These are phyloP conservation scores for Plasmodium billcollinsi DNA, from an alignment of 169 alveolate genomes.

Conservation along the genomic window DNA sequence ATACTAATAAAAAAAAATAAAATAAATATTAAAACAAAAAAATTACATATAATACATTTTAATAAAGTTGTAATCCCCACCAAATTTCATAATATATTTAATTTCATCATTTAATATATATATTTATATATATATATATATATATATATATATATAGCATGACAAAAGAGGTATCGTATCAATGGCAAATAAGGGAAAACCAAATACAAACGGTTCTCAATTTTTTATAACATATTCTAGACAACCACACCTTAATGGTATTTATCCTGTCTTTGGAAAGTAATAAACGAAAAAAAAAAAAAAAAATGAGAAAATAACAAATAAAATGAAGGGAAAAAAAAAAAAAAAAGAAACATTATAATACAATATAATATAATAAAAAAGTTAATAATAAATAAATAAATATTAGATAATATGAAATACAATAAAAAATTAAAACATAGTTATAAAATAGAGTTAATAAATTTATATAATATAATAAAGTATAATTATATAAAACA, in stretches of 20 bases:
- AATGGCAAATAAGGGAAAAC: slow-evolving; percentile 93
- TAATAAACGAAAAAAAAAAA: slow-evolving; percentile 35
- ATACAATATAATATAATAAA: neutral
- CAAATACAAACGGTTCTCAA: slow-evolving; percentile 94
- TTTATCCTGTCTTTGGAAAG: slow-evolving; percentile 93
- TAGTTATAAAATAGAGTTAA: too few relatives aligned
- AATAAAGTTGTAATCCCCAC: too few relatives aligned
- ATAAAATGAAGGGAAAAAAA: too few relatives aligned
- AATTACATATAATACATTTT: neutral
- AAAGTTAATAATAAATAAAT: too few relatives aligned
- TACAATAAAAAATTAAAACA: too few relatives aligned
- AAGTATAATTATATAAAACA: too few relatives aligned
- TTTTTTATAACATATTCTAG: slow-evolving; percentile 94
- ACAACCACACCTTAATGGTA: slow-evolving; percentile 94
- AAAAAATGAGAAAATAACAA: too few relatives aligned
- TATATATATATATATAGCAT: slow-evolving; percentile 82
- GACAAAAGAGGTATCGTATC: slow-evolving; percentile 92
- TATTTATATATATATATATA: too few relatives aligned
- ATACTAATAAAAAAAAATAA: neutral
- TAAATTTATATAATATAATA: too few relatives aligned
- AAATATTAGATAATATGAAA: too few relatives aligned
- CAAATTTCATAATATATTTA: too few relatives aligned
- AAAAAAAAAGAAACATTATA: neutral
- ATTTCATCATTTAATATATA: neutral
- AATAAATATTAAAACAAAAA: neutral